These are phyloP conservation scores for Venturia asperata DNA, from an alignment of 2,329 filamentous ascomycete genomes.

Conservation along the genomic window DNA sequence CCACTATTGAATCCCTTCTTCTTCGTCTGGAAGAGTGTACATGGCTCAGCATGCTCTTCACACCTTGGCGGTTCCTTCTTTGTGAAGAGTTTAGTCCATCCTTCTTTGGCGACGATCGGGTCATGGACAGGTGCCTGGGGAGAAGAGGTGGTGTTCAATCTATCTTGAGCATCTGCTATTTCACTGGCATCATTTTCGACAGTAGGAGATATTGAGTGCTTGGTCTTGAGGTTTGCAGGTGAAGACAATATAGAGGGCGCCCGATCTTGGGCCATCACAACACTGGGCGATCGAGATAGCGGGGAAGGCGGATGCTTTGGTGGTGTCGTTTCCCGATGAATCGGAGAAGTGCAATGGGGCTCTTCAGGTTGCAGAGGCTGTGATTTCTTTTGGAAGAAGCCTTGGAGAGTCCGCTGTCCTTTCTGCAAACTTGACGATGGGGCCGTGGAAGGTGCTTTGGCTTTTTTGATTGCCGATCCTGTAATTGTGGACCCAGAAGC, in stretches of 20 bases:
- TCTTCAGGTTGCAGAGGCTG: neutral
- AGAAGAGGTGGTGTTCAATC: neutral
- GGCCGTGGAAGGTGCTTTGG: slow-evolving; percentile 37
- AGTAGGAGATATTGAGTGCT: slow-evolving; percentile 1
- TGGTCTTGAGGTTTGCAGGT: slow-evolving; percentile 11
- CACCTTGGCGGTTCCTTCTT: slow-evolving; percentile 70
- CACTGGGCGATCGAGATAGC: neutral
- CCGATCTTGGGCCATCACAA: neutral
- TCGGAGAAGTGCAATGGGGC: neutral
- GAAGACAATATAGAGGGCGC: slow-evolving; percentile 10
- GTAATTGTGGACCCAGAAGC: neutral
- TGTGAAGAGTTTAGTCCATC: slow-evolving; percentile 77
- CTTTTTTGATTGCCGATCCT: slow-evolving; percentile 40
- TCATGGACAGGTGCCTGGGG: slow-evolving; percentile 45
- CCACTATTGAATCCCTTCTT: slow-evolving; percentile 79
- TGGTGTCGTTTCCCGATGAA: slow-evolving; percentile 20
- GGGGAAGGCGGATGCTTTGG: neutral
- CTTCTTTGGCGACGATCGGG: slow-evolving; percentile 66
- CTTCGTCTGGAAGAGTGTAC: slow-evolving; percentile 75
- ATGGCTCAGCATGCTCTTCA: slow-evolving; percentile 76
- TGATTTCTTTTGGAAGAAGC: slow-evolving; percentile 64
- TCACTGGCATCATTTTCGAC: neutral
- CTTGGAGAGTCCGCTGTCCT: slow-evolving; percentile 59
- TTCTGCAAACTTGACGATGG: slow-evolving; percentile 29
- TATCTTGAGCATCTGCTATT: neutral